phyloP scores from a whole-genome alignment of 257 asterid species.

The Penstemon eatonii region DNA sequence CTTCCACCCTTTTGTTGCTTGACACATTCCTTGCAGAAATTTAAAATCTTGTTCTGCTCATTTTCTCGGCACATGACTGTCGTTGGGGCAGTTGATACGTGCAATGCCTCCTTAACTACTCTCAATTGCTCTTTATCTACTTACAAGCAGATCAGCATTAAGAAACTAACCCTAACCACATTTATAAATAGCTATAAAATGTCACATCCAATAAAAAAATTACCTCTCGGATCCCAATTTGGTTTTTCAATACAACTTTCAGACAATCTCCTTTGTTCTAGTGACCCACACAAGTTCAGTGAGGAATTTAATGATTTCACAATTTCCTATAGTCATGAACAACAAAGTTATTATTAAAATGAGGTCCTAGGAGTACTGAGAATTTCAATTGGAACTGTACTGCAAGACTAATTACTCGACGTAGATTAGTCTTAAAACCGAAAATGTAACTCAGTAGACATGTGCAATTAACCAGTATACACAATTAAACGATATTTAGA shows the following conservation, averaged over 20 bases:
- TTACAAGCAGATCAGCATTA: constrained; percentile 14
- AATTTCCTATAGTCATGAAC: constrained; percentile 33
- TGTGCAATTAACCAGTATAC: too few species aligned
- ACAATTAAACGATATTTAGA: neutral
- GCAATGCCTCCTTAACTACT: constrained; percentile 75
- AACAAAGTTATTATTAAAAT: neutral
- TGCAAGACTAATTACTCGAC: neutral
- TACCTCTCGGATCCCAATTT: constrained; percentile 73
- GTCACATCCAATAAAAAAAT: constrained; percentile 23
- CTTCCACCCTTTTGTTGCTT: constrained; percentile 77
- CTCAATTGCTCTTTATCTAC: constrained; percentile 70
- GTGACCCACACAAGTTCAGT: constrained; percentile 41
- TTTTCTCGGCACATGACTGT: constrained; percentile 66
- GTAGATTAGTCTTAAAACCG: too few species aligned
- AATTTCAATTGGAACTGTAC: constrained; percentile 2
- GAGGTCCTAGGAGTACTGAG: neutral
- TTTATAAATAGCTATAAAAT: neutral
- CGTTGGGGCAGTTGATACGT: constrained; percentile 71
- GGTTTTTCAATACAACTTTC: constrained; percentile 49
- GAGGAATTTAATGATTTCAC: constrained; percentile 38
- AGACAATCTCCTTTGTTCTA: constrained; percentile 42
- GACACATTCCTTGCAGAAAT: constrained; percentile 74
- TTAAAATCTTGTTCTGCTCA: constrained; percentile 67
- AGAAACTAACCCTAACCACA: constrained; percentile 4
- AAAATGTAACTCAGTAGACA: too few species aligned